phyloP scores from a whole-genome alignment of 1,284 basidiomycete genomes.

The Albatrellus sp. region DNA sequence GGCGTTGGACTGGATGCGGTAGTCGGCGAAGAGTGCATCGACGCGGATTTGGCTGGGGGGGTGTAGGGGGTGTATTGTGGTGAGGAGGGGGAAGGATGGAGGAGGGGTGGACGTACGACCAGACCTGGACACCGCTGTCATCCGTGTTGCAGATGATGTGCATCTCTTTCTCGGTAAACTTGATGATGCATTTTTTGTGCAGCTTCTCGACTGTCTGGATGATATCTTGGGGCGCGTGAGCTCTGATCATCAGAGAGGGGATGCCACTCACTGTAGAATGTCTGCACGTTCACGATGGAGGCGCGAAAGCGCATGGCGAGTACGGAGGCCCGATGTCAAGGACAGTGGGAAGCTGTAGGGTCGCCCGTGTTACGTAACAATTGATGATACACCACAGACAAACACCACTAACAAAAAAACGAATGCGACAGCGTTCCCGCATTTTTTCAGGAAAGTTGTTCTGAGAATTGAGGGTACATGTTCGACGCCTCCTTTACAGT shows the following conservation, averaged over 20 bases:
- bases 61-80: slow-evolving; percentile 21
- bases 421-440: too few relatives aligned
- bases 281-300: slow-evolving; percentile 42
- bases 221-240: slow-evolving; percentile 34
- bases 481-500: too few relatives aligned
- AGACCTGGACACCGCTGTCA: slow-evolving; percentile 82
- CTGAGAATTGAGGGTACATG: too few relatives aligned
- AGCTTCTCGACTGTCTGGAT: slow-evolving; percentile 72
- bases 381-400: too few relatives aligned
- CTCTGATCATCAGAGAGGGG: background rate
- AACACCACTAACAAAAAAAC: too few relatives aligned
- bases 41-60: slow-evolving; percentile 42
- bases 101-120: slow-evolving; percentile 58
- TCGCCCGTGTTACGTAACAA: too few relatives aligned
- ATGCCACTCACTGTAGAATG: slow-evolving; percentile 40
- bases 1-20: slow-evolving; percentile 81
- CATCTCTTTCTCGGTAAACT: slow-evolving; percentile 65
- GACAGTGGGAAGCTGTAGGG: background rate
- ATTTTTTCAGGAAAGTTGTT: too few relatives aligned
- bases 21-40: slow-evolving; percentile 67
- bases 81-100: slow-evolving; percentile 18
- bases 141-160: slow-evolving; percentile 78
- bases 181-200: slow-evolving; percentile 74
- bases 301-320: slow-evolving; percentile 53
- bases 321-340: background rate